Base-by-base conservation (phyloP, 83 land plant species). In the Larix sibirica region DNA sequence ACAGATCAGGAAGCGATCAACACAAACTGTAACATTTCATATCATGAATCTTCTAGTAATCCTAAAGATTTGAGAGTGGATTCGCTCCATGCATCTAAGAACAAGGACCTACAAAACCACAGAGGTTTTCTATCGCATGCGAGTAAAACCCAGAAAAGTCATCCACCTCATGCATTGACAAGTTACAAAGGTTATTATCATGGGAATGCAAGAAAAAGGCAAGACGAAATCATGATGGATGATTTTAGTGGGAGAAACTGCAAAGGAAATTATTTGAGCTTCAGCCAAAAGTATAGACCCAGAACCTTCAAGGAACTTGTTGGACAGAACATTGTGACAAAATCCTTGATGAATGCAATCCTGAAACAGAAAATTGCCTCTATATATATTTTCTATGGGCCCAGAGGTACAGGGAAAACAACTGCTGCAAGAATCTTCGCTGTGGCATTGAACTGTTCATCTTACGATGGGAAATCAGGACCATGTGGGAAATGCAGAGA, bases 391-490 rank as follows among this genome's bases (percentile, higher is more conserved):
- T 82, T 82, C n/a, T 8, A 82, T 40, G 83, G 83, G 44, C 50
- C 44, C 17, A 61, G 67, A 24, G 64, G 28, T 0, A 62, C 90
- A 67, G 88, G 88, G 13, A 88, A 88, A 71, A 86, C 85, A 16
- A 68, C 89, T 4, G 80, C 89, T 23, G 90, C 90, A 58, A 61
- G 88, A 28, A 83, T 86, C 56, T 88, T 88, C 47, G 90, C 88
- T 24, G 58, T 66, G 24, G 90, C 89, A 5, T 33, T 88, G 81
- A 86, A 86, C 62, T 88, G 90, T 61, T 28, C 67, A 16, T 83
- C 89, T 23, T 36, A 77, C 21, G 18, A 18, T 8, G 71, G 28
- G 4, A 61, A 31, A 18, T 18, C 24, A 28, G 63, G 83, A 16
- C 90, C 90, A 13, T 88, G 90, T 60, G 80, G 89, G 33, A 13